Conservation (phyloP, 768 basidiomycete species). For the Amanita jacksonii region DNA sequence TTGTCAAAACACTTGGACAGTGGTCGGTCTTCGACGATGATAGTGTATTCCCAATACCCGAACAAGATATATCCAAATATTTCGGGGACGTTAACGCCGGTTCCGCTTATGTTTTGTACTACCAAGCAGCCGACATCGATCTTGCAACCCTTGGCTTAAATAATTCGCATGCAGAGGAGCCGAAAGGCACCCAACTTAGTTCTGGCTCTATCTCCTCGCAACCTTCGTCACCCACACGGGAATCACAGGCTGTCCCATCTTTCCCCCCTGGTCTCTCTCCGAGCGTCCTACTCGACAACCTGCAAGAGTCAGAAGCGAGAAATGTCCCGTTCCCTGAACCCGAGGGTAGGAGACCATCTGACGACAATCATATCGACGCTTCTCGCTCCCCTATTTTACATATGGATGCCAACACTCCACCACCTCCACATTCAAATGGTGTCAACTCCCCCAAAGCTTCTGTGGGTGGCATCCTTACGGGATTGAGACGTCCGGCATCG, state of each 20-base stretch:
- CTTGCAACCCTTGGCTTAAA: slow-evolving; percentile 59
- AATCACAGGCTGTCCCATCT: slow-evolving; percentile 7
- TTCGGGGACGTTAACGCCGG: slow-evolving; percentile 88
- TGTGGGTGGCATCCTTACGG: slow-evolving; percentile 11
- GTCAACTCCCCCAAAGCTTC: neutral
- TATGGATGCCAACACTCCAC: neutral
- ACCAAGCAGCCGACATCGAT: slow-evolving; percentile 88
- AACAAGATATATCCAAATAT: slow-evolving; percentile 85
- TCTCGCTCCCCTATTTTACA: neutral
- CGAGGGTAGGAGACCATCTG: neutral
- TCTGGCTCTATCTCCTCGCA: slow-evolving; percentile 14
- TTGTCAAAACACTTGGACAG: slow-evolving; percentile 73
- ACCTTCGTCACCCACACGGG: slow-evolving; percentile 12
- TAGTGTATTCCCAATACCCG: slow-evolving; percentile 78
- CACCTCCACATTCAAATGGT: neutral
- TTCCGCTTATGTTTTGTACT: slow-evolving; percentile 94
- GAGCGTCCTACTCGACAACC: neutral
- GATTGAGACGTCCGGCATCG: slow-evolving; percentile 17
- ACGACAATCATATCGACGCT: neutral
- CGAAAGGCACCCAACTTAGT: slow-evolving; percentile 7
- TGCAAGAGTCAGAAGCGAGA: neutral
- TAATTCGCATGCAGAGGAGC: slow-evolving; percentile 14
- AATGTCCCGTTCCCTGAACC: neutral
- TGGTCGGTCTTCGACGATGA: slow-evolving; percentile 98
- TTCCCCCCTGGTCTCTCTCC: neutral